phyloP scores from a whole-genome alignment of 2,329 filamentous ascomycete genomes.

The Fusarium sp. region DNA sequence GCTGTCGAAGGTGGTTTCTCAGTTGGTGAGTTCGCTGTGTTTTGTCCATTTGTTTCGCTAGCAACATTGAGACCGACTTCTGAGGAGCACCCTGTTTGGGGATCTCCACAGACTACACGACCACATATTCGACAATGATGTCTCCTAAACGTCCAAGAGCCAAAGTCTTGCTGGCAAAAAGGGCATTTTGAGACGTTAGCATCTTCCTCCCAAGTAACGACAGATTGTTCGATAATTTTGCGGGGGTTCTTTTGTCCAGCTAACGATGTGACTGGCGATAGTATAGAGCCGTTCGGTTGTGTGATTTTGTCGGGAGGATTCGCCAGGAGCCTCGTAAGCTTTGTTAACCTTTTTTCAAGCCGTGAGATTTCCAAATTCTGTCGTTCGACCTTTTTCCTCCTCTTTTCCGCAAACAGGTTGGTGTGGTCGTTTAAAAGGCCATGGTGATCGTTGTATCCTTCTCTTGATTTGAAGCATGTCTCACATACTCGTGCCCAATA shows the following conservation, averaged over 20 bases:
- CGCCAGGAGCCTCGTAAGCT: constrained; percentile 85
- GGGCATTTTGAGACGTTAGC: constrained; percentile 82
- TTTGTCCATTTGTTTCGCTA: constrained; percentile 51
- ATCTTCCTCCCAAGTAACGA: constrained; percentile 97
- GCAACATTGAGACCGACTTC: constrained; percentile 85
- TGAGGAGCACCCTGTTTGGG: constrained; percentile 82
- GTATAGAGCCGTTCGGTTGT: constrained; percentile 60
- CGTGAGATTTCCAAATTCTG: constrained; percentile 88
- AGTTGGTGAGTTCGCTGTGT: constrained; percentile 49
- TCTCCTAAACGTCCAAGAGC: constrained; percentile 88
- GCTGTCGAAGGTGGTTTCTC: constrained; percentile 53
- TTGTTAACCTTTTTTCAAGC: constrained; percentile 90
- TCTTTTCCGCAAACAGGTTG: constrained; percentile 73
- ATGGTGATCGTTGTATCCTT: constrained; percentile 91
- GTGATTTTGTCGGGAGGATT: constrained; percentile 75
- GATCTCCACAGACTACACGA: constrained; percentile 90
- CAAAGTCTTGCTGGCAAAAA: constrained; percentile 96
- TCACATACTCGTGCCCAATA: constrained; percentile 97
- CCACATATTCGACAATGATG: constrained; percentile 97
- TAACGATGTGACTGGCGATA: constrained; percentile 70
- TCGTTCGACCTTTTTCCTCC: constrained; percentile 83
- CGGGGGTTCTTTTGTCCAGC: constrained; percentile 78
- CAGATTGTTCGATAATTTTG: constrained; percentile 86
- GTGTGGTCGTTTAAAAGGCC: constrained; percentile 79
- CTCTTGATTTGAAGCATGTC: constrained; percentile 97